Base-by-base conservation (phyloP, 169 alveolate genomes). In the Eimeria brunetti region DNA sequence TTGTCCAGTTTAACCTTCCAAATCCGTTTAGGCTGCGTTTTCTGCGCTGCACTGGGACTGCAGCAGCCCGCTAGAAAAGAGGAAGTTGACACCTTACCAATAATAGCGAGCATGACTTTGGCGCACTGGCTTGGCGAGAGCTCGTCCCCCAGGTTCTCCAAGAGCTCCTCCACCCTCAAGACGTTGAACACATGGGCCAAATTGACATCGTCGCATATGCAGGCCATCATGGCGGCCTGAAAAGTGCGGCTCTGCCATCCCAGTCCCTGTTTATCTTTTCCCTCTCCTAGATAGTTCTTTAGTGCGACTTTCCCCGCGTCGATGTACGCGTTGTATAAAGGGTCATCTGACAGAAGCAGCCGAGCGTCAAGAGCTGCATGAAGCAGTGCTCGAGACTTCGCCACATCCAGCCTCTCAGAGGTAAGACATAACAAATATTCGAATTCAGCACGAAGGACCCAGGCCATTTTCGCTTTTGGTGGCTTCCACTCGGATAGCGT, bases 211-310 rank as follows among this genome's bases (percentile, higher is more conserved):
- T 91, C 95, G 64, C 88, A 58, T 14, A 91, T 64, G 64, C 88
- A 64, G 41, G 95, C 95, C 73, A 33, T 78, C 73, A 80, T 81
- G 18, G 95, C 95, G 18, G 91, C 91, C 64, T 41, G 60, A 30
- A 91, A 60, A 8, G 86, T 71, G 94, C 86, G 86, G 51, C 94
- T 88, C 86, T 88, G 94, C 94, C 86, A 88, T 53, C 73, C 94
- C 5, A 88, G 88, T 30, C 86, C 86, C 51, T 88, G 94, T 27
- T 49, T 49, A 76, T 75, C 94, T 58, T 89, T 71, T 49, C 85
- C 85, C 41, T 73, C 95, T 44, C 95, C 84, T 27, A 90, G 81
- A 27, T 75, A 69, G 30, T 76, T 38, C 80, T 56, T 56, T 6
- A 90, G 75, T n/a, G 86, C 80, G 8, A 41, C 91, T 44, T 91